phyloP scores from a whole-genome alignment of 1,284 basidiomycete genomes.

The Leccinum fallax region DNA sequence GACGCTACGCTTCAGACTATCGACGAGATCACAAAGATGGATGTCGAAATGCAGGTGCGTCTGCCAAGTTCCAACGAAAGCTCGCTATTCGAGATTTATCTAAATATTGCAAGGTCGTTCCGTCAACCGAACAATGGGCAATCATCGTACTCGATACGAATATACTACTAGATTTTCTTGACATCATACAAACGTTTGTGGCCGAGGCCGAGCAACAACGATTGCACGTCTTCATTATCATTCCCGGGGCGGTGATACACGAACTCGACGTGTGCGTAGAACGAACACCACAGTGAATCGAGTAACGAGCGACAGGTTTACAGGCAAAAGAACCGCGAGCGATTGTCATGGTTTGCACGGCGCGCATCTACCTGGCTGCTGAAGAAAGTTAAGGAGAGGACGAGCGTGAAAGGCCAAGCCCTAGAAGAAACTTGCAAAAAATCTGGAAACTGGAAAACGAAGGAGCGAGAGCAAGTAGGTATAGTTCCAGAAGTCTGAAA shows the following conservation, averaged over 20 bases:
- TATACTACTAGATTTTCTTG: slow-evolving; percentile 65
- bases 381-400: slow-evolving; percentile 60
- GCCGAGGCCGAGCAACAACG: slow-evolving; percentile 54
- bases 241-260: slow-evolving; percentile 70
- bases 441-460: slow-evolving; percentile 59
- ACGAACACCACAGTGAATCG: slow-evolving; percentile 1
- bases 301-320: slow-evolving; percentile 7
- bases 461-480: slow-evolving; percentile 47
- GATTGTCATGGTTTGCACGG: slow-evolving; percentile 66
- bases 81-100: neutral
- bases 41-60: slow-evolving; percentile 69
- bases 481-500: neutral
- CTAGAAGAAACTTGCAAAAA: slow-evolving; percentile 63
- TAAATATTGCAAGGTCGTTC: slow-evolving; percentile 34
- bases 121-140: slow-evolving; percentile 41
- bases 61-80: neutral
- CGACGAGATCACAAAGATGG: slow-evolving; percentile 55
- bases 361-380: slow-evolving; percentile 72
- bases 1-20: slow-evolving; percentile 50
- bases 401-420: slow-evolving; percentile 64
- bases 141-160: slow-evolving; percentile 75
- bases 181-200: slow-evolving; percentile 63
- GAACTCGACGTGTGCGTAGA: slow-evolving; percentile 68
- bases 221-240: slow-evolving; percentile 57
- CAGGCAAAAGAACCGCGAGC: slow-evolving; percentile 66